Conservation (phyloP, 2,329 filamentous ascomycete genomes). For the Malbranchea cinnamomea region DNA sequence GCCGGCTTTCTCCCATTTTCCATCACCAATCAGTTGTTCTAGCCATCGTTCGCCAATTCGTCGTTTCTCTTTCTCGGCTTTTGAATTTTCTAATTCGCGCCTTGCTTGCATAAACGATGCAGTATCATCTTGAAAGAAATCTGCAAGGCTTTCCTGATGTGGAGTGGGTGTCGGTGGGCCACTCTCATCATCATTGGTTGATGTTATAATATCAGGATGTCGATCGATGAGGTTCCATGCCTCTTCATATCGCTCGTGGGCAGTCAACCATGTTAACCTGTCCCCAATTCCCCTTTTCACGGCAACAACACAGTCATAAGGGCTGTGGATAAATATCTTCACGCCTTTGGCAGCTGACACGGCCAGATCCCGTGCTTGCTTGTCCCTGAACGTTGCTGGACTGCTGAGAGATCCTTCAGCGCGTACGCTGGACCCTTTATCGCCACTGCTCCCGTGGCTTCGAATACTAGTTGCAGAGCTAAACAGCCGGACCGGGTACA, state of each 20-base stretch:
- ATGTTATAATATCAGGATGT: slow-evolving; percentile 55
- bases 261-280: slow-evolving; percentile 71
- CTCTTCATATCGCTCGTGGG: slow-evolving; percentile 64
- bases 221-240: slow-evolving; percentile 84
- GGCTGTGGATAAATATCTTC: slow-evolving; percentile 90
- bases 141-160: slow-evolving; percentile 34
- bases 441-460: slow-evolving; percentile 40
- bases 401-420: slow-evolving; percentile 38
- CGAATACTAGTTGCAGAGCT: slow-evolving; percentile 68
- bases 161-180: slow-evolving; percentile 18
- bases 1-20: slow-evolving; percentile 65
- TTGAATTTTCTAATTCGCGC: slow-evolving; percentile 34
- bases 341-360: slow-evolving; percentile 41
- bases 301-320: slow-evolving; percentile 89
- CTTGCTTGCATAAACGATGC: slow-evolving; percentile 19
- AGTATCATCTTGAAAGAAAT: slow-evolving; percentile 60
- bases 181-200: slow-evolving; percentile 22
- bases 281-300: slow-evolving; percentile 77
- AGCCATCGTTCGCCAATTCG: slow-evolving; percentile 90
- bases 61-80: slow-evolving; percentile 72
- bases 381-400: slow-evolving; percentile 33
- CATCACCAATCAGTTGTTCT: slow-evolving; percentile 60
- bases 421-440: slow-evolving; percentile 40
- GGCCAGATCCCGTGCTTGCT: slow-evolving; percentile 25
- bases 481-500: slow-evolving; percentile 76